Evolutionary conservation across 169 alveolate genomes (phyloP).

Genomic region (Eimeria tenella): DNA sequence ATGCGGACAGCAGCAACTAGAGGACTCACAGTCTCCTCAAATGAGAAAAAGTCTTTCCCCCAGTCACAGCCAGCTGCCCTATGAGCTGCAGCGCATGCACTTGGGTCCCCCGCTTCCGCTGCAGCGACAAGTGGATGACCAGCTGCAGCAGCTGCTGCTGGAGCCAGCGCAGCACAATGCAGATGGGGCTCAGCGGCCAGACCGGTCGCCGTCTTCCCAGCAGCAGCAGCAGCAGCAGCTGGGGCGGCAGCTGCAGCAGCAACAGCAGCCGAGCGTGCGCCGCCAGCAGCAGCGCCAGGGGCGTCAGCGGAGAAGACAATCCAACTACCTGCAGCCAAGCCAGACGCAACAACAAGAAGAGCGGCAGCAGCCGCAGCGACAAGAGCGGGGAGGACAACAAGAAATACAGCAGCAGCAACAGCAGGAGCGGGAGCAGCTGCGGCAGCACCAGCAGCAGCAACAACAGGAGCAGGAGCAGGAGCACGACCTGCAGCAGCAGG

Average conservation of each 20-base stretch:
- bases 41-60: not conserved
- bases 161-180: not conserved
- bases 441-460: not conserved
- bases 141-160: slow-evolving; percentile 29
- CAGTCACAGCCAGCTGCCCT: slow-evolving; percentile 4
- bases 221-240: slow-evolving; percentile 1
- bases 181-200: not conserved
- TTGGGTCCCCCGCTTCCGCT: slow-evolving; percentile 1
- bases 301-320: not conserved
- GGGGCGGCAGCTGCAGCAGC: not conserved
- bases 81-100: slow-evolving; percentile 14
- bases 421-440: not conserved
- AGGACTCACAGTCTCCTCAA: not conserved
- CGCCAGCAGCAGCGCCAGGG: slow-evolving; percentile 6
- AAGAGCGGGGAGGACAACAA: not conserved
- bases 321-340: not conserved
- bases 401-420: not conserved
- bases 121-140: slow-evolving; percentile 1
- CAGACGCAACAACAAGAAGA: not conserved
- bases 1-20: not conserved
- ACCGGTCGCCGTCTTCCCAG: not conserved
- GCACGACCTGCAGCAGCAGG: slow-evolving; percentile 18
- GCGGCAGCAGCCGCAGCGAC: not conserved
- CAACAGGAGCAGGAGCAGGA: slow-evolving; percentile 2
- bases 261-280: not conserved